phyloP scores from a whole-genome alignment of 257 asterid species.

The Fraxinus cuspidata region DNA sequence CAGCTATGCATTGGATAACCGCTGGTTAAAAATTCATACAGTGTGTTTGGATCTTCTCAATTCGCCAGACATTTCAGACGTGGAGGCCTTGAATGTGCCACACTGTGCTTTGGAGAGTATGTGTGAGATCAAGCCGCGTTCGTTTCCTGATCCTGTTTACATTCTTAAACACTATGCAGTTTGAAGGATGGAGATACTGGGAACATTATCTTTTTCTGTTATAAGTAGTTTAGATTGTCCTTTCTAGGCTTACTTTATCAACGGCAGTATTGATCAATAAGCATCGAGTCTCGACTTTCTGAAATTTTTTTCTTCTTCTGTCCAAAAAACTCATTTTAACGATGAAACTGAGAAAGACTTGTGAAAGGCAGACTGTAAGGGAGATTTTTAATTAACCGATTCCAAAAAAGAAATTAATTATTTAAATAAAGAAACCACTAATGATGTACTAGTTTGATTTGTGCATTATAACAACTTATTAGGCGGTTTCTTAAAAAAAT shows the following conservation, averaged over 20 bases:
- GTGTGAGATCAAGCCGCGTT: slow-evolving; percentile 31
- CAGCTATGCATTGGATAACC: slow-evolving; percentile 43
- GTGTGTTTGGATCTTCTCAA: slow-evolving; percentile 55
- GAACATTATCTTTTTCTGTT: background rate
- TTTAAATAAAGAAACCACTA: background rate
- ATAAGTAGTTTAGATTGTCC: background rate
- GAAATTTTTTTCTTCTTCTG: background rate
- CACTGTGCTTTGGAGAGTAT: slow-evolving; percentile 23
- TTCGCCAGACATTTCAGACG: slow-evolving; percentile 45
- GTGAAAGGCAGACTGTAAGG: background rate
- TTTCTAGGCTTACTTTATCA: background rate
- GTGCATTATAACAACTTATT: background rate
- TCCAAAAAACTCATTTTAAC: background rate
- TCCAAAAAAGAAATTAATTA: background rate
- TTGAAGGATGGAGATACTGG: background rate
- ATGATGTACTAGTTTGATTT: background rate
- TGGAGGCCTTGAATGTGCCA: slow-evolving; percentile 41
- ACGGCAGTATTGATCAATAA: background rate
- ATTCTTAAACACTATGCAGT: background rate
- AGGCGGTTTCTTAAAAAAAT: background rate
- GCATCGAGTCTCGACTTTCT: background rate
- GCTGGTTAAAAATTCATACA: slow-evolving; percentile 66
- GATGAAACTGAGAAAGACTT: background rate
- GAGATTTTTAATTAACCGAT: too few species aligned
- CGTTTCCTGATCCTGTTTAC: background rate